Evolutionary conservation across 2,329 filamentous ascomycete genomes (phyloP).

Genomic region (Geosmithia morbida): DNA sequence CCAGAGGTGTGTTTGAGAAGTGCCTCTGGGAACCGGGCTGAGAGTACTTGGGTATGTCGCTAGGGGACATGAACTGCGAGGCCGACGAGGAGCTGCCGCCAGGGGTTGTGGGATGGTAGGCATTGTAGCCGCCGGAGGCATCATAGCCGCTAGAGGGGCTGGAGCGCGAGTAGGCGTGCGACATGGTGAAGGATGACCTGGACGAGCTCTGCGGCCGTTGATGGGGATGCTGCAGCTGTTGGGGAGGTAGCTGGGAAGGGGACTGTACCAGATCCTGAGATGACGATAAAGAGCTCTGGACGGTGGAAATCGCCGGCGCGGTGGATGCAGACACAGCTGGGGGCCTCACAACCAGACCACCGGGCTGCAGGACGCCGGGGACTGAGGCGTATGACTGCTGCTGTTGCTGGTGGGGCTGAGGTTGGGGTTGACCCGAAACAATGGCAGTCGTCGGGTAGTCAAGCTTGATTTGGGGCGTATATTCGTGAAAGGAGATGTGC

Average conservation of each 20-base stretch:
- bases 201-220: slow-evolving; percentile 37
- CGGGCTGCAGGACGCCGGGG: slow-evolving; percentile 45
- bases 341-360: slow-evolving; percentile 24
- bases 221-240: slow-evolving; percentile 20
- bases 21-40: slow-evolving; percentile 44
- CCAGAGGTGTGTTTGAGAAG: slow-evolving; percentile 73
- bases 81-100: slow-evolving; percentile 28
- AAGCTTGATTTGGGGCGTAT: slow-evolving; percentile 35
- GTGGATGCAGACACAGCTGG: slow-evolving; percentile 24
- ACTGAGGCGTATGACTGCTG: slow-evolving; percentile 23
- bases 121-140: slow-evolving; percentile 35
- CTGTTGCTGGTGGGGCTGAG: slow-evolving; percentile 12
- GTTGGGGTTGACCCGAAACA: slow-evolving; percentile 15
- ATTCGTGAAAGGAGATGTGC: slow-evolving; percentile 30
- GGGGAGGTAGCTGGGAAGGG: slow-evolving; percentile 7
- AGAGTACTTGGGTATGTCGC: slow-evolving; percentile 36
- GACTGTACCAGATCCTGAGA: slow-evolving; percentile 4
- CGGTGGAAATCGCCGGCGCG: slow-evolving; percentile 29
- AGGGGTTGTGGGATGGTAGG: slow-evolving; percentile 51
- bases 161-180: slow-evolving; percentile 71
- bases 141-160: slow-evolving; percentile 57
- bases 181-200: slow-evolving; percentile 49
- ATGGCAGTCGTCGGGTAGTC: slow-evolving; percentile 21
- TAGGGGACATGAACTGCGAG: slow-evolving; percentile 51
- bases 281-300: slow-evolving; percentile 24